These are phyloP conservation scores for Chaetoscypha palmicola DNA, from an alignment of 2,329 filamentous ascomycete genomes.

Conservation along the genomic window DNA sequence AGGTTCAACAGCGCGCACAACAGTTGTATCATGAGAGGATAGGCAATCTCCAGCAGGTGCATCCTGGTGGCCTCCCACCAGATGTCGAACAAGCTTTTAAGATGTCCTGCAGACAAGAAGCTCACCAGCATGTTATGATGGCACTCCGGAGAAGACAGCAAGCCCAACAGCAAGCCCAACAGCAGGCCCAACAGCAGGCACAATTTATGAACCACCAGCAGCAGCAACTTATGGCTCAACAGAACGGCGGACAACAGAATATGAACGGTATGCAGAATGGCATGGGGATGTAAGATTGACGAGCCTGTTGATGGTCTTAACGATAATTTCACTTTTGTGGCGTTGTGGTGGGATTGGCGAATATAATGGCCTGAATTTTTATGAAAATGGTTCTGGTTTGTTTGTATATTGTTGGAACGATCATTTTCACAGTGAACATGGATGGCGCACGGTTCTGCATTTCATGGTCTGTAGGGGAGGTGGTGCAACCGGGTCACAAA, in stretches of 20 bases:
- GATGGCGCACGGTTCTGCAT: too few species aligned
- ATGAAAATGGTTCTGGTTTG: too few species aligned
- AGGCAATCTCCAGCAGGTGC: constrained; percentile 8
- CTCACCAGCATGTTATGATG: constrained; percentile 1
- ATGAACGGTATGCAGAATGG: constrained; percentile 26
- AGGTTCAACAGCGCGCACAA: constrained; percentile 22
- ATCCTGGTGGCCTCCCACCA: constrained; percentile 6
- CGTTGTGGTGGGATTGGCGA: too few species aligned
- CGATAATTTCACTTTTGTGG: too few species aligned
- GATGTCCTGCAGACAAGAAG: constrained; percentile 2
- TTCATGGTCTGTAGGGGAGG: too few species aligned
- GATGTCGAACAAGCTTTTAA: constrained; percentile 4
- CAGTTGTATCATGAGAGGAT: constrained; percentile 27
- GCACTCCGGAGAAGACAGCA: not conserved
- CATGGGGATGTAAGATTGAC: constrained; percentile 22
- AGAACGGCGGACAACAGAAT: constrained; percentile 15
- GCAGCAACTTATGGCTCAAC: constrained; percentile 21
- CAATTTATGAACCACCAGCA: not conserved
- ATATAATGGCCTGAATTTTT: too few species aligned
- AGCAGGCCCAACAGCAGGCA: not conserved
- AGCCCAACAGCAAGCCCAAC: not conserved
- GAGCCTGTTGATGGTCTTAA: too few species aligned
- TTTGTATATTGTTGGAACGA: too few species aligned
- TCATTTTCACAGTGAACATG: too few species aligned
- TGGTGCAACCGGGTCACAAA: too few species aligned